These are phyloP conservation scores for Clarireedia monteithiana DNA, from an alignment of 2,329 filamentous ascomycete species.

Conservation along the genomic window DNA sequence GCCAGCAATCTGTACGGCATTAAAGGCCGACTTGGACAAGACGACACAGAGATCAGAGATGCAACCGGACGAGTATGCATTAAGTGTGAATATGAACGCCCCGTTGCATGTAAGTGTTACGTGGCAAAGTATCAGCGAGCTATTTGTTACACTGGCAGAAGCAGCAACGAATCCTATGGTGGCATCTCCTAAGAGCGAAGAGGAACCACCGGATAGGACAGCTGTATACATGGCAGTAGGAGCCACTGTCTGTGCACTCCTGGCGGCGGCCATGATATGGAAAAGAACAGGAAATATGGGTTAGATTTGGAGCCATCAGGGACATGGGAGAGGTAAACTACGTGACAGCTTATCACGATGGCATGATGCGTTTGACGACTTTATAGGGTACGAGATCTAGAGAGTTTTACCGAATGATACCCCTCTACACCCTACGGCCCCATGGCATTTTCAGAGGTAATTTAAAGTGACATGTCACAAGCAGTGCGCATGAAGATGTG, in stretches of 20 bases:
- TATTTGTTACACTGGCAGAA: slow-evolving; percentile 88
- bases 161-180: slow-evolving; percentile 83
- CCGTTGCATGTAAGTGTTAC: slow-evolving; percentile 92
- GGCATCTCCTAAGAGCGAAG: slow-evolving; percentile 83
- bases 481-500: too few species aligned
- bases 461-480: too few species aligned
- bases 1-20: slow-evolving; percentile 82
- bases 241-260: slow-evolving; percentile 56
- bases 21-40: slow-evolving; percentile 94
- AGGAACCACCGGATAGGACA: slow-evolving; percentile 75
- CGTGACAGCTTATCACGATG: not conserved
- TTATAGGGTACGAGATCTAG: not conserved
- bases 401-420: not conserved
- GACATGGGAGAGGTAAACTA: not conserved
- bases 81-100: slow-evolving; percentile 75
- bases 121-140: slow-evolving; percentile 88
- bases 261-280: slow-evolving; percentile 61
- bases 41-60: slow-evolving; percentile 88
- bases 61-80: slow-evolving; percentile 89
- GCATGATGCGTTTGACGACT: not conserved
- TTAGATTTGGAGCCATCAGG: not conserved
- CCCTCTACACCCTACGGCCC: not conserved
- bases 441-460: too few species aligned
- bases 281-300: slow-evolving; percentile 31
- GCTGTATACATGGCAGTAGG: slow-evolving; percentile 80